These are phyloP conservation scores for Colletotrichum brevisporum DNA, from an alignment of 2,329 filamentous ascomycete genomes.

Conservation along the genomic window DNA sequence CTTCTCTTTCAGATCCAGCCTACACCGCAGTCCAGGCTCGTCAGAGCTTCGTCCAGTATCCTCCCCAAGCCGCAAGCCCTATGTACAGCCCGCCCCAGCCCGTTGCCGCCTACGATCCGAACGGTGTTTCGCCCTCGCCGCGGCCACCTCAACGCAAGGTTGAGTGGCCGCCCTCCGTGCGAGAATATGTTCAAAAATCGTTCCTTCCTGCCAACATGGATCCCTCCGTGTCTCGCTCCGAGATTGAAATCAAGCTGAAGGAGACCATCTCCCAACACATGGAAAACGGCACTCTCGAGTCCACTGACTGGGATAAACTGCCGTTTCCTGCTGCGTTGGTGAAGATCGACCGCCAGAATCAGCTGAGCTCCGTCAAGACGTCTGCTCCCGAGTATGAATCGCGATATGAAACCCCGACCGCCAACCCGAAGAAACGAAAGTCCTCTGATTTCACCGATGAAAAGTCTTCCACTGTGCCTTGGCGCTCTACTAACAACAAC, in stretches of 20 bases:
- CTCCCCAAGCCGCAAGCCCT: constrained; percentile 46
- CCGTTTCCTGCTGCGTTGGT: constrained; percentile 90
- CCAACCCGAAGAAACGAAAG: constrained; percentile 83
- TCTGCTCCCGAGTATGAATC: constrained; percentile 43
- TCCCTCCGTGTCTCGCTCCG: constrained; percentile 71
- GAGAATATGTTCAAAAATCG: constrained; percentile 89
- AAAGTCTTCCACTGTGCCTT: constrained; percentile 72
- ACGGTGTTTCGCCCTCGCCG: constrained; percentile 32
- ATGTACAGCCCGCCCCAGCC: constrained; percentile 44
- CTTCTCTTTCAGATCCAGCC: constrained; percentile 60
- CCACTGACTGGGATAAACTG: constrained; percentile 85
- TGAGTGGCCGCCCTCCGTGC: constrained; percentile 86
- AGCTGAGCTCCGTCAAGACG: constrained; percentile 56
- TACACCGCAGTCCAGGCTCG: constrained; percentile 75
- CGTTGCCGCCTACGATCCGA: constrained; percentile 35
- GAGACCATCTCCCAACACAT: constrained; percentile 87
- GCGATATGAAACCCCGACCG: constrained; percentile 44
- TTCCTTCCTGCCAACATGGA: constrained; percentile 83
- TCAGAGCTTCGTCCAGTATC: constrained; percentile 68
- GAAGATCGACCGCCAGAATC: constrained; percentile 74
- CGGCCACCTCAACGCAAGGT: constrained; percentile 68
- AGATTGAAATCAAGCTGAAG: constrained; percentile 89
- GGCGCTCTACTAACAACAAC: constrained; percentile 77
- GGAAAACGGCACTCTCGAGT: constrained; percentile 78
- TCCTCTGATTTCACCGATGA: constrained; percentile 75